These are phyloP conservation scores for Boletus huronensis DNA, from an alignment of 768 basidiomycete genomes.

Conservation along the genomic window DNA sequence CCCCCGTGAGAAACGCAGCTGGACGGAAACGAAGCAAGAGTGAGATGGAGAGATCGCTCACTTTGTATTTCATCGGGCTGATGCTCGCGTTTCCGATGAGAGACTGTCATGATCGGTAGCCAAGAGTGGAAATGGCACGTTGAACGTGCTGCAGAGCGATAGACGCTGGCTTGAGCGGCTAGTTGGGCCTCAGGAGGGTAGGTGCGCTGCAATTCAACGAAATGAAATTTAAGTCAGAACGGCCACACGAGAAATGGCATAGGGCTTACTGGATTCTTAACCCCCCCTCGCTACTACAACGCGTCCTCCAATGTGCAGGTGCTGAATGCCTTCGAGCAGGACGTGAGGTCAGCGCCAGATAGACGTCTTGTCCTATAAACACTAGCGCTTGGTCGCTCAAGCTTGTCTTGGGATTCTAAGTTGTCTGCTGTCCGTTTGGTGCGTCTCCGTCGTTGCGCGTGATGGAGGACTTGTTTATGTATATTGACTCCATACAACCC, in stretches of 20 bases:
- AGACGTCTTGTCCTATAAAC: neutral
- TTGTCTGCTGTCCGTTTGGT: neutral
- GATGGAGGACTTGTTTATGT: conserved; percentile 10
- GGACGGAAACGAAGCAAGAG: neutral
- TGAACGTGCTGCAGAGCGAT: neutral
- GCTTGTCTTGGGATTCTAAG: neutral
- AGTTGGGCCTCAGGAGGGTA: neutral
- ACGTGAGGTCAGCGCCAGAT: neutral
- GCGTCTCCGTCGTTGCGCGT: conserved; percentile 12
- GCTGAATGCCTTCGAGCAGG: neutral
- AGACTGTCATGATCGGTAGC: conserved; percentile 51
- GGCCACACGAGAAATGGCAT: neutral
- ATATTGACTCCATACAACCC: conserved; percentile 5
- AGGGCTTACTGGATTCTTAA: neutral
- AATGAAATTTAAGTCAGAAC: neutral
- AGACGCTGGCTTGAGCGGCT: neutral
- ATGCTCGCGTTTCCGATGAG: conserved; percentile 61
- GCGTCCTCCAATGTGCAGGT: neutral
- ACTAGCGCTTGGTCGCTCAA: neutral
- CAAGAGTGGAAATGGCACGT: neutral
- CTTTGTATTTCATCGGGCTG: conserved; percentile 64
- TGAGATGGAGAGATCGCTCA: conserved; percentile 30
- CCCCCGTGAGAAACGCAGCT: conserved; percentile 27
- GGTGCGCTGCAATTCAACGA: neutral
- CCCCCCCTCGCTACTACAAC: neutral